A percentile compares a stretch with the other conserved stretches of the same genome.
phyloP scores from a whole-genome alignment of 306 rosid species.

The Castanea mollissima region DNA sequence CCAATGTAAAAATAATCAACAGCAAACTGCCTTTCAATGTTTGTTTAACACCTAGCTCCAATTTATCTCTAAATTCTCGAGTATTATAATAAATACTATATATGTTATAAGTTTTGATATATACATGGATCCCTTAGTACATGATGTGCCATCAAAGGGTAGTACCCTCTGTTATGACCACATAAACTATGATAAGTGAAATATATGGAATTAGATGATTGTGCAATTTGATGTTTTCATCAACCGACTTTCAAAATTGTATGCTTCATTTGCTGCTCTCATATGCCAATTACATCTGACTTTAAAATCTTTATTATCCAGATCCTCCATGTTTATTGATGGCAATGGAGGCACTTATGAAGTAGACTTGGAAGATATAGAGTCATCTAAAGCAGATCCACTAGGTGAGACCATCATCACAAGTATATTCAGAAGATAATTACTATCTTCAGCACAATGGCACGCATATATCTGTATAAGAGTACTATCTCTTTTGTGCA shows the following conservation, averaged over 20 bases:
- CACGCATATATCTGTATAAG: conserved; percentile 2
- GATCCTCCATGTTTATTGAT: conserved; percentile 68
- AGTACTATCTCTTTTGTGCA: conserved; percentile 7
- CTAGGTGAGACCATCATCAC: conserved; percentile 43
- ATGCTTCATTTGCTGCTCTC: conserved; percentile 11
- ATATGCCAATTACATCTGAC: conserved; percentile 26
- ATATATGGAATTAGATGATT: not conserved
- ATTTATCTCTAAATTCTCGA: not conserved
- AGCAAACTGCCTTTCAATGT: not conserved
- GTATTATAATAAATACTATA: not conserved
- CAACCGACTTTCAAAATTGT: not conserved
- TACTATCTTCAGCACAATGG: not conserved
- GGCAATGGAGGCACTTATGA: conserved; percentile 56
- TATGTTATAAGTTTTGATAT: not conserved
- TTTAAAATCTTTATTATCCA: conserved; percentile 25
- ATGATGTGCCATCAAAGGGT: not conserved
- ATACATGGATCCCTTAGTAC: not conserved
- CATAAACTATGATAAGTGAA: not conserved
- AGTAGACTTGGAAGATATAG: conserved; percentile 61
- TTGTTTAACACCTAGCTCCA: not conserved
- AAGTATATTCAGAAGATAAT: not conserved
- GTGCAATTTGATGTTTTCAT: not conserved
- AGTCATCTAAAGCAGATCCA: conserved; percentile 56
- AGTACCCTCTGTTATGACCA: no score
- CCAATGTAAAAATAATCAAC: not conserved